A percentile compares a stretch with the other conserved stretches of the same genome.
These are phyloP conservation scores for Apiospora kogelbergensis DNA, from an alignment of 2,329 filamentous ascomycete species.

Conservation along the genomic window DNA sequence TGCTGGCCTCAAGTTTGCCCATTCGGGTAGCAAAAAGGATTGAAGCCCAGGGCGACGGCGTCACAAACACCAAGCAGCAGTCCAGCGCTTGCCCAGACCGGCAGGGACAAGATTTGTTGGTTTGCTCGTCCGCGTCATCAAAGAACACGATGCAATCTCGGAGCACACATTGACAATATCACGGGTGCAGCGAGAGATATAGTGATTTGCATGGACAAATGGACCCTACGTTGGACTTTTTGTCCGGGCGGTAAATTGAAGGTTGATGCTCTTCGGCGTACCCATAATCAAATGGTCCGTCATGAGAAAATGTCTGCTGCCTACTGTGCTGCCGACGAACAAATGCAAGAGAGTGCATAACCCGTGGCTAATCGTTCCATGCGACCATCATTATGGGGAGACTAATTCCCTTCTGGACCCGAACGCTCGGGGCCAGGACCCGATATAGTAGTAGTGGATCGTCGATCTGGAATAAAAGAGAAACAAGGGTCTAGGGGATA, in stretches of 20 bases:
- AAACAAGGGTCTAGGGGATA: neutral
- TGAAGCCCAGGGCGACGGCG: neutral
- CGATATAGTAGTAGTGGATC: constrained; percentile 2
- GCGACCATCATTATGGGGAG: neutral
- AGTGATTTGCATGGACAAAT: constrained; percentile 1
- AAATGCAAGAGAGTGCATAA: neutral
- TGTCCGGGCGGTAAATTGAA: neutral
- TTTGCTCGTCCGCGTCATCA: neutral
- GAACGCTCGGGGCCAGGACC: neutral
- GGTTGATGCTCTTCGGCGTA: neutral
- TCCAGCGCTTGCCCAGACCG: neutral
- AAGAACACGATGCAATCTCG: neutral
- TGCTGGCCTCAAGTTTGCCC: neutral
- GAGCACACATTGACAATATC: neutral
- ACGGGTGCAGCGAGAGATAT: neutral
- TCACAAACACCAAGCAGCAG: neutral
- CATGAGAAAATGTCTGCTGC: neutral
- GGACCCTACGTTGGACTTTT: neutral
- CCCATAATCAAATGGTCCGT: neutral
- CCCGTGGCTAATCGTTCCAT: neutral
- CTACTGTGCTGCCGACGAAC: neutral
- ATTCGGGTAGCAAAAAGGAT: constrained; percentile 1
- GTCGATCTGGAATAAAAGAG: constrained; percentile 6
- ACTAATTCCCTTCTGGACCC: neutral
- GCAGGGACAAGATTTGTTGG: neutral